Evolutionary conservation across 164 flowering plant genomes (phyloP).

Genomic region (Macadamia integrifolia): DNA sequence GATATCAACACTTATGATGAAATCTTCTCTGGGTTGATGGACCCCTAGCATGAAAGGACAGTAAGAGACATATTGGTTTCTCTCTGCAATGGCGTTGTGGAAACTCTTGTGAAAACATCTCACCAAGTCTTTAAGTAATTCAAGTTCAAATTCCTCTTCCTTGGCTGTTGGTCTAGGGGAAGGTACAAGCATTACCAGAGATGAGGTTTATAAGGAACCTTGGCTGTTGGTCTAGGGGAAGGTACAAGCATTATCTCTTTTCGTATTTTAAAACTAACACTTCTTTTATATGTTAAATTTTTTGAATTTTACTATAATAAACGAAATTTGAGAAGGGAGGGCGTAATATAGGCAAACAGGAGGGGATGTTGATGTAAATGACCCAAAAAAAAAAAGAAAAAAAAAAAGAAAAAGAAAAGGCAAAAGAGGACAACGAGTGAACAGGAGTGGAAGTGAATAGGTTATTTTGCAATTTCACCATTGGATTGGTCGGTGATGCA

Average conservation of each 20-base stretch:
- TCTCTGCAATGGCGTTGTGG: conserved; percentile 65
- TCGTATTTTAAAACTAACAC: no score
- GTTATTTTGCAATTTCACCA: no score
- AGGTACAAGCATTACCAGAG: conserved; percentile 6
- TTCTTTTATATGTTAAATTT: no score
- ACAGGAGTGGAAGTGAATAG: no score
- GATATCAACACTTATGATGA: conserved; percentile 70
- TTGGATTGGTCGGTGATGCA: no score
- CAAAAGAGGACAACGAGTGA: no score
- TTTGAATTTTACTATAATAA: no score
- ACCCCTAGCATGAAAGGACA: conserved; percentile 59
- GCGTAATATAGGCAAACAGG: no score
- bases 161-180: conserved; percentile 14
- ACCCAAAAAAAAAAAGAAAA: no score
- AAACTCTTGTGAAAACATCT: conserved; percentile 66
- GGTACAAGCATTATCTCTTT: conserved; percentile 3
- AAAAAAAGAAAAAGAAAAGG: no score
- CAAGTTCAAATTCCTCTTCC: conserved; percentile 19
- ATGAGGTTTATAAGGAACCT: conserved; percentile 13
- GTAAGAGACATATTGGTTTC: conserved; percentile 56
- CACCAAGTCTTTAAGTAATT: conserved; percentile 44
- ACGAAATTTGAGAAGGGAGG: no score
- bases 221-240: conserved; percentile 15
- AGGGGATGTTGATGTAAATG: no score
- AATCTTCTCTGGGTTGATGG: conserved; percentile 68